Conservation (phyloP, 2,329 filamentous ascomycete genomes). For the Colletotrichum lentis region DNA sequence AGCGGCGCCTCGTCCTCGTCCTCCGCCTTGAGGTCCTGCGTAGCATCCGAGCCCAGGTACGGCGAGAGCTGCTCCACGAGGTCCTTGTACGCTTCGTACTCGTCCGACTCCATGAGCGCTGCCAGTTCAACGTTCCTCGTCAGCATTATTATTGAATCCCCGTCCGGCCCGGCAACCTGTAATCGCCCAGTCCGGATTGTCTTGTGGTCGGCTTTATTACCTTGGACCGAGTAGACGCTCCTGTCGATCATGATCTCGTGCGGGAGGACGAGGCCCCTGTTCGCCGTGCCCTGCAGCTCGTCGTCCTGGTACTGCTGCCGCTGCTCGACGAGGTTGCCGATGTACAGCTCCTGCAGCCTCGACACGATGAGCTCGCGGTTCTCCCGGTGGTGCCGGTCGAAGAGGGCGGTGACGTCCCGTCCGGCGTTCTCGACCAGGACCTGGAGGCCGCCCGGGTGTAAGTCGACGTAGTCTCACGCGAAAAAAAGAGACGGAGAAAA, state of each 20-base stretch:
- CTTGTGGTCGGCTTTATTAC: neutral
- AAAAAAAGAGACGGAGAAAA: no score
- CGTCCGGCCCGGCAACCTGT: neutral
- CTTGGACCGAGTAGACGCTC: conserved; percentile 9
- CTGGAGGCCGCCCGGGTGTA: conserved; percentile 33
- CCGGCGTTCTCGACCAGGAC: conserved; percentile 23
- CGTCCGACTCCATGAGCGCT: conserved; percentile 12
- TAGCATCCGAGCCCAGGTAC: conserved; percentile 23
- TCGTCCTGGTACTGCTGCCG: conserved; percentile 4
- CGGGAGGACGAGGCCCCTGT: neutral
- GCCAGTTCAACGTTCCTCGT: neutral
- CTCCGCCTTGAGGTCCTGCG: neutral
- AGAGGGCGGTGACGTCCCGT: conserved; percentile 27
- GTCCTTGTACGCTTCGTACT: neutral
- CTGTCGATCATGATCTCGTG: conserved; percentile 20
- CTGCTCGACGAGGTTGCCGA: conserved; percentile 17
- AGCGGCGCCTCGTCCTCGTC: conserved; percentile 11
- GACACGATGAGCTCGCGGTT: conserved; percentile 13
- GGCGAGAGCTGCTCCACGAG: neutral
- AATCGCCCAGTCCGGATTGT: no score
- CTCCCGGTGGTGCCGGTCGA: conserved; percentile 16
- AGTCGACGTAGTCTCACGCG: conserved; percentile 30
- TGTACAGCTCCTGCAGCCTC: conserved; percentile 4
- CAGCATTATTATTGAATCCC: no score
- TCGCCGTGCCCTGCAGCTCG: neutral